phyloP scores from a whole-genome alignment of 192 early-diverging fungal species.

The Coemansia nantahalensis region DNA sequence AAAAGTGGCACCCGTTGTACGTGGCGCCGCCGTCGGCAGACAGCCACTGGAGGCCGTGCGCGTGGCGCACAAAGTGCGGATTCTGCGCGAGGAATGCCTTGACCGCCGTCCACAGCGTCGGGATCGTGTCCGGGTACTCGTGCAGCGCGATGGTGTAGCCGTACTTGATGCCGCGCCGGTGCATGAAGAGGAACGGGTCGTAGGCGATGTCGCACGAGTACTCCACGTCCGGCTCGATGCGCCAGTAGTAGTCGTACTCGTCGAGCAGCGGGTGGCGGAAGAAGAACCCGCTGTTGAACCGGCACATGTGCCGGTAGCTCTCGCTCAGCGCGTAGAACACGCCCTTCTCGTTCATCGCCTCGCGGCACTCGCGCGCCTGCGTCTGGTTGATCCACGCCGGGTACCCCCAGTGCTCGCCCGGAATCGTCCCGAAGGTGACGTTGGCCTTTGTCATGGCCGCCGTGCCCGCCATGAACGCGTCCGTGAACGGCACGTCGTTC shows the following conservation, averaged over 20 bases:
- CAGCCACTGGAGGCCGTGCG: conserved; percentile 54
- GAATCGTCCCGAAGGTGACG: conserved; percentile 63
- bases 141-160: conserved; percentile 73
- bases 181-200: conserved; percentile 82
- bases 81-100: conserved; percentile 54
- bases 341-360: conserved; percentile 54
- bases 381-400: conserved; percentile 75
- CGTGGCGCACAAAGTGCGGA: conserved; percentile 52
- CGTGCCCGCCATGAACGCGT: conserved; percentile 62
- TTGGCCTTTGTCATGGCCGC: conserved; percentile 57
- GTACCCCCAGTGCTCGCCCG: conserved; percentile 75
- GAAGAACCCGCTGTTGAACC: conserved; percentile 77
- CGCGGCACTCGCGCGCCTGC: conserved; percentile 50
- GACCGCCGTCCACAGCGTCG: conserved; percentile 68
- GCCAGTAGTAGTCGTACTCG: conserved; percentile 84
- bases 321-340: conserved; percentile 66
- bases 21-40: conserved; percentile 44
- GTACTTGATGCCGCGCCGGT: conserved; percentile 74
- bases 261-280: conserved; percentile 66
- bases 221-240: conserved; percentile 79
- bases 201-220: conserved; percentile 79
- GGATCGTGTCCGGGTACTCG: conserved; percentile 70
- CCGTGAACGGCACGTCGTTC: conserved; percentile 73
- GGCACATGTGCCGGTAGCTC: conserved; percentile 78
- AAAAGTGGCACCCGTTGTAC: conserved; percentile 83